phyloP scores from a whole-genome alignment of 768 basidiomycete genomes.

The Astraeus odoratus region DNA sequence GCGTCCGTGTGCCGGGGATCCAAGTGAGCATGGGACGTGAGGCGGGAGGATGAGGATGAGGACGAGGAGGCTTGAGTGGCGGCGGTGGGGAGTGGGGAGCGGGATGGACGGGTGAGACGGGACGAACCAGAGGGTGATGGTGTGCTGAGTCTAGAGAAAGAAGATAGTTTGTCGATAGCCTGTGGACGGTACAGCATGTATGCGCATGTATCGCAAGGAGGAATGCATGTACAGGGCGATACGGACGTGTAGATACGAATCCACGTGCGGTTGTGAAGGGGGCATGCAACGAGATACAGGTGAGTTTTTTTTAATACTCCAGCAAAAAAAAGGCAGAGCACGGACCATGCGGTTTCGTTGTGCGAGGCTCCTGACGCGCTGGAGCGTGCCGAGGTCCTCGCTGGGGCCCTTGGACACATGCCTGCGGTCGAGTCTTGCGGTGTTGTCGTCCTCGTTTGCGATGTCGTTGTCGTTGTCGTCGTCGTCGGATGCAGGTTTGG shows the following conservation, averaged over 20 bases:
- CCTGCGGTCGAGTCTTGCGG: constrained; percentile 43
- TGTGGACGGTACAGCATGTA: constrained; percentile 26
- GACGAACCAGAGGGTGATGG: constrained; percentile 41
- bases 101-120: constrained; percentile 32
- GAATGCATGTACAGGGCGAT: too few relatives aligned
- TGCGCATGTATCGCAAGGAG: constrained; percentile 8
- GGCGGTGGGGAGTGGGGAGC: constrained; percentile 29
- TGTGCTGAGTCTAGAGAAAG: constrained; percentile 48
- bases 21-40: constrained; percentile 28
- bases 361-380: constrained; percentile 63
- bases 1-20: constrained; percentile 26
- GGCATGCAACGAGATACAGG: constrained; percentile 18
- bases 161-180: constrained; percentile 66
- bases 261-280: constrained; percentile 26
- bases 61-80: constrained; percentile 26
- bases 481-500: constrained; percentile 31
- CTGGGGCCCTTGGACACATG: constrained; percentile 33
- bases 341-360: constrained; percentile 70
- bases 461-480: constrained; percentile 45
- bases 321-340: constrained; percentile 8
- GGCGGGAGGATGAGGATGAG: constrained; percentile 33
- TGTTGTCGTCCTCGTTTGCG: constrained; percentile 56
- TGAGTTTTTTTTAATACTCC: constrained; percentile 15
- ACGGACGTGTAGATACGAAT: too few relatives aligned
- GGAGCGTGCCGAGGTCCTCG: constrained; percentile 53